phyloP scores from a whole-genome alignment of 2,329 filamentous ascomycete genomes.

The Colletotrichum orbiculare region DNA sequence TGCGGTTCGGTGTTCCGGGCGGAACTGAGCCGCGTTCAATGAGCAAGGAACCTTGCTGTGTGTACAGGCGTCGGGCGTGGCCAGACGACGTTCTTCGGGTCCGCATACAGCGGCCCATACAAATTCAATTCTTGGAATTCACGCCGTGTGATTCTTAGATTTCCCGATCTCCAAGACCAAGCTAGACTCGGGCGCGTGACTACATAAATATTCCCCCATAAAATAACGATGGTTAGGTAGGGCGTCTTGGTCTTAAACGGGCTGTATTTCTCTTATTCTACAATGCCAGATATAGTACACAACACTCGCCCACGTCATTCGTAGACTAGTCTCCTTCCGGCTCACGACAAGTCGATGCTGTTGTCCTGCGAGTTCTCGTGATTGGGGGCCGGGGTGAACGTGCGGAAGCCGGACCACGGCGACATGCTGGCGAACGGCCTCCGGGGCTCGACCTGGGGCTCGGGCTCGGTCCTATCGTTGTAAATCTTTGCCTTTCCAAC shows the following conservation, averaged over 20 bases:
- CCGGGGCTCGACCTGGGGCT: constrained; percentile 1
- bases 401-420: neutral
- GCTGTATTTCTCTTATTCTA: constrained; percentile 34
- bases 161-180: no score
- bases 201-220: no score
- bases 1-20: neutral
- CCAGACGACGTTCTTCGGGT: no score
- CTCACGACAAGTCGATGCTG: constrained; percentile 44
- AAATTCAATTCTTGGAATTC: no score
- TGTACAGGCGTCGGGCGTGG: no score
- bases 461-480: constrained; percentile 38
- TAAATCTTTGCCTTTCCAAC: constrained; percentile 50
- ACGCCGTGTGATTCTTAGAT: no score
- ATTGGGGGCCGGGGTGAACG: constrained; percentile 5
- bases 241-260: neutral
- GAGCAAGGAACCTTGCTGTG: neutral
- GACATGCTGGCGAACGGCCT: constrained; percentile 5
- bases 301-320: constrained; percentile 4
- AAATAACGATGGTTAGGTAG: no score
- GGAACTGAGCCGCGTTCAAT: neutral
- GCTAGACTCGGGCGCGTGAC: no score
- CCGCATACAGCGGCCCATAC: no score
- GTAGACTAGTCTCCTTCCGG: constrained; percentile 17
- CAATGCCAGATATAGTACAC: constrained; percentile 33
- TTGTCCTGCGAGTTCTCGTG: constrained; percentile 52